A percentile compares a stretch with the other conserved stretches of the same genome.
Evolutionary conservation across 768 basidiomycete genomes (phyloP).

Genomic region (Serendipita sp.): DNA sequence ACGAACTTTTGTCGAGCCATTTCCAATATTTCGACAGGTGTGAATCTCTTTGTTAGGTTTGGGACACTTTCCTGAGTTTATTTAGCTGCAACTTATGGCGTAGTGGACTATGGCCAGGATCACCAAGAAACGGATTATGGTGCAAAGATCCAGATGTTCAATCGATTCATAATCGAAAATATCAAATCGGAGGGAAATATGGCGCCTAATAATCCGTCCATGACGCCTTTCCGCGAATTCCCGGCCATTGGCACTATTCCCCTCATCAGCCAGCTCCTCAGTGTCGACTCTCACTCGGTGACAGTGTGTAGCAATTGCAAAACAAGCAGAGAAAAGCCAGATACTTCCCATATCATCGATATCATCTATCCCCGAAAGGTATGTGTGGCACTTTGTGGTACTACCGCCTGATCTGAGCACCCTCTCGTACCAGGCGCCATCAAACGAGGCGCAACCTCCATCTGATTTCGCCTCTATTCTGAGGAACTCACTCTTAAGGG

Average conservation of each 20-base stretch:
- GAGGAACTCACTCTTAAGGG: conserved; percentile 57
- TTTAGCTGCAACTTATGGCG: conserved; percentile 55
- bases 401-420: neutral
- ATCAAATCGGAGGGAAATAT: conserved; percentile 57
- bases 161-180: conserved; percentile 81
- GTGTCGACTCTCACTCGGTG: conserved; percentile 59
- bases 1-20: conserved; percentile 96
- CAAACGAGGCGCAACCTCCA: conserved; percentile 20
- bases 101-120: conserved; percentile 78
- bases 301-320: conserved; percentile 65
- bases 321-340: conserved; percentile 52
- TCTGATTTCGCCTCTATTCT: conserved; percentile 53
- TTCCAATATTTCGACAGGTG: conserved; percentile 74
- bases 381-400: conserved; percentile 9
- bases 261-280: conserved; percentile 73
- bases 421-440: conserved; percentile 13
- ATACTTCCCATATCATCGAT: conserved; percentile 71
- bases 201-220: conserved; percentile 40
- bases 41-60: conserved; percentile 7
- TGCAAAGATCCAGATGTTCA: conserved; percentile 85
- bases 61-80: conserved; percentile 22
- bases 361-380: conserved; percentile 78
- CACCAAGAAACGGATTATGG: conserved; percentile 59
- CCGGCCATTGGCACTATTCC: conserved; percentile 23
- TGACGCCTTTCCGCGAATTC: conserved; percentile 23